Conservation (phyloP, 1,284 basidiomycete genomes). For the Lentinus polychrous region DNA sequence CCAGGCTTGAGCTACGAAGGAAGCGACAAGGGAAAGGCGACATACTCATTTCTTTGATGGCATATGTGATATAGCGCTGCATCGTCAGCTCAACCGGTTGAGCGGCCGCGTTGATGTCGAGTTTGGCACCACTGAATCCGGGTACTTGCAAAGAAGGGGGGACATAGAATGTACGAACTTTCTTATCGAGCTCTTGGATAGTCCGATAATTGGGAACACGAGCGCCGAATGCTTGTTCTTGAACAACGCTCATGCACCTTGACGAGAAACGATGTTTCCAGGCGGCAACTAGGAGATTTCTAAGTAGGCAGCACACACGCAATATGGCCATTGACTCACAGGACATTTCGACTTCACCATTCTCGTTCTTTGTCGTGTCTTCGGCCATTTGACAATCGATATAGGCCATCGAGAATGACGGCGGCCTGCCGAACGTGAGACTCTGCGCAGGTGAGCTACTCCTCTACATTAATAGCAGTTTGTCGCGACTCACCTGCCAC, state of each 20-base stretch:
- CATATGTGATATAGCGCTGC: conserved; percentile 56
- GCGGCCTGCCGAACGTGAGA: conserved; percentile 64
- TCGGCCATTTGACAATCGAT: conserved; percentile 55
- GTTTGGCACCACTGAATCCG: conserved; percentile 48
- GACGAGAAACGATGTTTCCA: conserved; percentile 62
- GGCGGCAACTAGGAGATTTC: conserved; percentile 36
- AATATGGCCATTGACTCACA: conserved; percentile 34
- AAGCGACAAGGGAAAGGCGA: conserved; percentile 11
- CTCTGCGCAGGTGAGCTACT: conserved; percentile 34
- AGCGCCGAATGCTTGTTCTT: conserved; percentile 61
- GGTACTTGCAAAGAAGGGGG: conserved; percentile 61
- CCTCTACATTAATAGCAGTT: no score
- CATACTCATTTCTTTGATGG: conserved; percentile 61
- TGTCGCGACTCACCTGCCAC: conserved; percentile 53
- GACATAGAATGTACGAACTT: conserved; percentile 51
- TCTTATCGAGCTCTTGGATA: conserved; percentile 57
- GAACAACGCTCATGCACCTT: conserved; percentile 53
- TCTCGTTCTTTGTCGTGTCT: conserved; percentile 37
- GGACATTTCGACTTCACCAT: conserved; percentile 55
- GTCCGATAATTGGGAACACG: conserved; percentile 51
- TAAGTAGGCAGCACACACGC: conserved; percentile 9
- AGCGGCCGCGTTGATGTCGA: conserved; percentile 34
- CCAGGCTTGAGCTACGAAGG: conserved; percentile 5
- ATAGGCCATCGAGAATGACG: conserved; percentile 52
- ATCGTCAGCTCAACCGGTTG: conserved; percentile 50